Conservation (phyloP, 768 basidiomycete genomes). For the Calocybe cyanea region DNA sequence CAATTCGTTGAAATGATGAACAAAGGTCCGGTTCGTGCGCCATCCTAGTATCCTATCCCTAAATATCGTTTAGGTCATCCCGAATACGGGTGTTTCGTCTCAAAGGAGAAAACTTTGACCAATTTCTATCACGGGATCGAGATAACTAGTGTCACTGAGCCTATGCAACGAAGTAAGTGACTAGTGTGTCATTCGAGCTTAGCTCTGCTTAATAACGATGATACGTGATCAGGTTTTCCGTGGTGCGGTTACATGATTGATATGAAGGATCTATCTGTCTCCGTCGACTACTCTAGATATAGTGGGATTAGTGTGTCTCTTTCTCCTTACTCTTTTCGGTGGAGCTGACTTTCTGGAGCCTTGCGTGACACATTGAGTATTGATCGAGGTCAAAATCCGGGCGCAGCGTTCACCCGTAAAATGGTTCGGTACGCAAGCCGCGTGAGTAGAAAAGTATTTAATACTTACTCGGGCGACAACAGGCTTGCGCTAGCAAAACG, state of each 20-base stretch:
- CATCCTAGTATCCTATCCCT: neutral
- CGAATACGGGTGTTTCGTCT: constrained; percentile 91
- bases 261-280: constrained; percentile 70
- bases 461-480: neutral
- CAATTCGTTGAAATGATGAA: constrained; percentile 77
- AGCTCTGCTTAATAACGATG: too few species aligned
- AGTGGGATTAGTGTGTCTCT: constrained; percentile 47
- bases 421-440: constrained; percentile 61
- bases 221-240: constrained; percentile 60
- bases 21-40: constrained; percentile 39
- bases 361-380: constrained; percentile 70
- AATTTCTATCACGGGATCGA: constrained; percentile 71
- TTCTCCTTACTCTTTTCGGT: neutral
- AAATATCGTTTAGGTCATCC: constrained; percentile 60
- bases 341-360: constrained; percentile 22
- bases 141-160: constrained; percentile 50
- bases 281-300: constrained; percentile 75
- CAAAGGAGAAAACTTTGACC: constrained; percentile 82
- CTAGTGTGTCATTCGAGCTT: too few species aligned
- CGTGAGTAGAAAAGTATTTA: neutral
- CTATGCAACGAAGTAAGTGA: constrained; percentile 37
- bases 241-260: constrained; percentile 91
- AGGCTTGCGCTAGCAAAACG: constrained; percentile 72
- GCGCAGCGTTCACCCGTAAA: constrained; percentile 60
- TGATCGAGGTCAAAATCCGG: constrained; percentile 59